Evolutionary conservation across 2,329 filamentous ascomycete genomes (phyloP).

Genomic region (Arthrinium puccinioides): DNA sequence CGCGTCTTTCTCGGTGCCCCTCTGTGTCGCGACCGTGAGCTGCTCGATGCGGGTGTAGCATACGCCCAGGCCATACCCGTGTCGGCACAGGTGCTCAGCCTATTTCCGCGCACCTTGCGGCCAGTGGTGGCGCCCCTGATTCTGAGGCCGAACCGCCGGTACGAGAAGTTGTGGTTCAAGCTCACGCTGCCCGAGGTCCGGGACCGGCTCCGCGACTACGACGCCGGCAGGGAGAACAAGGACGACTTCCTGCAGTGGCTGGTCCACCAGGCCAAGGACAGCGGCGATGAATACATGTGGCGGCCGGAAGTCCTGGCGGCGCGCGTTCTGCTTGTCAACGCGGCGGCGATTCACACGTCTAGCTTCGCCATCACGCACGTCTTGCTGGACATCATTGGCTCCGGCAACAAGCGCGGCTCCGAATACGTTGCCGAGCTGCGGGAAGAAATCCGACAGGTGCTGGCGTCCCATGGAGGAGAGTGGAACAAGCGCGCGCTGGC

Average conservation of each 20-base stretch:
- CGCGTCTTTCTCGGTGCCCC: slow-evolving; percentile 14
- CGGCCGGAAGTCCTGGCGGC: slow-evolving; percentile 15
- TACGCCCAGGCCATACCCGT: slow-evolving; percentile 13
- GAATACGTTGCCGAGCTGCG: slow-evolving; percentile 35
- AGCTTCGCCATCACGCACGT: slow-evolving; percentile 19
- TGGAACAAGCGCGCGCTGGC: slow-evolving; percentile 26
- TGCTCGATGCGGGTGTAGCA: slow-evolving; percentile 11
- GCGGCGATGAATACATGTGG: slow-evolving; percentile 9
- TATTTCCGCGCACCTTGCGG: slow-evolving; percentile 10
- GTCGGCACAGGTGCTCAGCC: slow-evolving; percentile 8
- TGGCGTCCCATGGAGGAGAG: slow-evolving; percentile 17
- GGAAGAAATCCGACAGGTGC: slow-evolving; percentile 30
- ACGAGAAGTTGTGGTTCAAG: slow-evolving; percentile 10
- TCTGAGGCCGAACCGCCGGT: slow-evolving; percentile 12
- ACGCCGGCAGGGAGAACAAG: slow-evolving; percentile 3
- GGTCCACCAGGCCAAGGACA: slow-evolving; percentile 10
- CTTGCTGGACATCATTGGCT: slow-evolving; percentile 34
- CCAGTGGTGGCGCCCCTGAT: slow-evolving; percentile 11
- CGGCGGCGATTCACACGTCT: slow-evolving; percentile 32
- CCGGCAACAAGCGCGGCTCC: slow-evolving; percentile 14
- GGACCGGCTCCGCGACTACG: slow-evolving; percentile 9
- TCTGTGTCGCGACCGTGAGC: slow-evolving; percentile 11
- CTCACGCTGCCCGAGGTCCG: slow-evolving; percentile 11
- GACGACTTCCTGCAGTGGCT: slow-evolving; percentile 16
- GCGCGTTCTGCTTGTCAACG: slow-evolving; percentile 24